Evolutionary conservation across 1,284 basidiomycete species (phyloP), one percentile per base, ranked within the genome.

Genomic region (Ustilago nuda): DNA sequence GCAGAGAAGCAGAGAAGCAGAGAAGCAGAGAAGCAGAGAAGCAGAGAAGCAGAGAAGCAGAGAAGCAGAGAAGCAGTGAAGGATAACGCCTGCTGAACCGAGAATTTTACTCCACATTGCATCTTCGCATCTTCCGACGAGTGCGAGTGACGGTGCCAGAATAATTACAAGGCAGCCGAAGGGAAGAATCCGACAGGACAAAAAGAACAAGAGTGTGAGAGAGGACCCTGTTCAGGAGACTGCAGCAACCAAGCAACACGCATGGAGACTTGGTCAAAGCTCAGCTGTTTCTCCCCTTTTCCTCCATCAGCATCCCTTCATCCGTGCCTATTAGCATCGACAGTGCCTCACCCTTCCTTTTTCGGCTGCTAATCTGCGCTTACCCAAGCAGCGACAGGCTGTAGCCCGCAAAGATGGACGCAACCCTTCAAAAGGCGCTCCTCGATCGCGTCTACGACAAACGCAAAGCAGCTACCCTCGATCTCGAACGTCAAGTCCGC

Each of bases 401-500:
- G 8, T 11, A 41, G 43, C 5, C 33, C 23, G 50, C 23, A 56
- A 61, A 11, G 45, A 78, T 78, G 76, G 76, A 78, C 57, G 71
- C 82, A n/a, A 63, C 80, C 39, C 63, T 82, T 19, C 83, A 85
- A 50, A 82, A 85, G 61, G 81, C 83, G 36, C 76, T 86, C n/a
- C 71, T 85, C 19, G 83, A 86, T 59, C 80, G 84, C 59, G 78
- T 82, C 37, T 94, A 98, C 85, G 96, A 98, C 88, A 94, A 94
- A 87, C 91, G 97, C 72, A 98, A 98, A 88, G 92, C 93, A 9
- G 94, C 95, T 4, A 95, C 96, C 1, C 91, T 98, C 63, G 95
- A 98, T 70, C 90, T 98, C 57, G 95, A 98, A 88, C 96, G 95
- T 93, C 91, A 94, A 87, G 92, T 98, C 68, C 91, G 94, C 77